Evolutionary conservation across 2,329 filamentous ascomycete genomes (phyloP).

Genomic region (Eutypa lata): DNA sequence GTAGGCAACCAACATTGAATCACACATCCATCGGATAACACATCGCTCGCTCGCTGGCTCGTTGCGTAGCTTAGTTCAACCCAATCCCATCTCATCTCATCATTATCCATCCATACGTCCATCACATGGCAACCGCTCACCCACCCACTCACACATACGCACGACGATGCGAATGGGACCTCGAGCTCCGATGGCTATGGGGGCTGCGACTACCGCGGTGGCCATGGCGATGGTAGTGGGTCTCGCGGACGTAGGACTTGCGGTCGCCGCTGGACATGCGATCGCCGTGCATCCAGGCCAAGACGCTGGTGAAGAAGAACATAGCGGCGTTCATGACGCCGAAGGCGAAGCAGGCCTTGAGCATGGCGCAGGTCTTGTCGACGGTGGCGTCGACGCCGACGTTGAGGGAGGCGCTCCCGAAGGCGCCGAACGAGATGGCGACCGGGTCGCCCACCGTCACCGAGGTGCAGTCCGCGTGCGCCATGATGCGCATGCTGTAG

Average conservation of each 20-base stretch:
- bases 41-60: no score
- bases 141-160: constrained; percentile 42
- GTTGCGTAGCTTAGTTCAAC: no score
- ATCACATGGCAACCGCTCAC: background rate
- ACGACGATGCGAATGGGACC: constrained; percentile 48
- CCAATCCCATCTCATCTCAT: no score
- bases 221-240: constrained; percentile 44
- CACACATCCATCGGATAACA: no score
- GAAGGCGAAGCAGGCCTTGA: constrained; percentile 86
- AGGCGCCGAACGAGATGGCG: constrained; percentile 58
- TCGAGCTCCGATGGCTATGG: constrained; percentile 34
- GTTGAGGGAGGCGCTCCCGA: constrained; percentile 53
- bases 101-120: background rate
- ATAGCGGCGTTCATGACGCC: constrained; percentile 84
- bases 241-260: constrained; percentile 41
- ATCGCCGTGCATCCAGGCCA: constrained; percentile 61
- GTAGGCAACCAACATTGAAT: no score
- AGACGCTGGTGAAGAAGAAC: constrained; percentile 72
- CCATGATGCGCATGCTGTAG: constrained; percentile 57
- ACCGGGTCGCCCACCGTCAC: constrained; percentile 49
- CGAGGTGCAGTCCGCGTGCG: constrained; percentile 63
- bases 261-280: constrained; percentile 32
- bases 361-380: constrained; percentile 82
- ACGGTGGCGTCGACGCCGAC: constrained; percentile 48
- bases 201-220: constrained; percentile 39